Evolutionary conservation across 2,329 filamentous ascomycete genomes (phyloP), one percentile per base, ranked within the genome.

Genomic region (Eutypa lata): DNA sequence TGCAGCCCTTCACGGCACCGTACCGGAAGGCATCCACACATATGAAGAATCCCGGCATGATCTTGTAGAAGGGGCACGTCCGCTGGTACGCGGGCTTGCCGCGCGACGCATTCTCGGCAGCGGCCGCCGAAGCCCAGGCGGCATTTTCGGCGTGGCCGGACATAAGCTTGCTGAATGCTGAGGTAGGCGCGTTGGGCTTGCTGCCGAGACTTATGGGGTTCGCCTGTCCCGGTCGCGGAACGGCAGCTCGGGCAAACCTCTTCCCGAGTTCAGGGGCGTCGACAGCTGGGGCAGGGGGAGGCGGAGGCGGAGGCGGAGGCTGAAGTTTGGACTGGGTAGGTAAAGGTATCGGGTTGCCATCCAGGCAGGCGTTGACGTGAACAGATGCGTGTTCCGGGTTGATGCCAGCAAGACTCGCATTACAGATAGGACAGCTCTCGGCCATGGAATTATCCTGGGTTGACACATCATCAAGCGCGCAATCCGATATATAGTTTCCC

Each of bases 1-100:
- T 88, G 68, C 92, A 96, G 1, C 91, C 92, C 66, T 95, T 82
- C 0, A 99, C 90, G 3, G 92, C 91, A 2, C 94, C 94, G 65
- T 97, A 99, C 19, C 93, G 86, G 65, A 99, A 96, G 0, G 94
- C 94, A 70, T 99, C 94, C 1, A 99, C 94, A 53, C 91, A 95
- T 50, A 97, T 95, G 58, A 82, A 90, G 64, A 97, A 88, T 0
- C 91, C 91, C 0, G 93, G 92, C 73, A 99, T 87, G 58, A 97
- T 97, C 71, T 99, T 99, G 76, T 99, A 99, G 65, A 99, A 99
- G 0, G 94, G 94, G 65, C 94, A 99, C 0, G 91, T 97, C 47
- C 94, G 84, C 65, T 93, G 83, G 64, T 93, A 94, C 0, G 92
- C 88, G 18, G 89, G 90, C 66, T 91, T 94, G 21, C 94, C 93